phyloP scores from a whole-genome alignment of 495 filamentous ascomycete genomes.

The Talaromyces proteolyticus region DNA sequence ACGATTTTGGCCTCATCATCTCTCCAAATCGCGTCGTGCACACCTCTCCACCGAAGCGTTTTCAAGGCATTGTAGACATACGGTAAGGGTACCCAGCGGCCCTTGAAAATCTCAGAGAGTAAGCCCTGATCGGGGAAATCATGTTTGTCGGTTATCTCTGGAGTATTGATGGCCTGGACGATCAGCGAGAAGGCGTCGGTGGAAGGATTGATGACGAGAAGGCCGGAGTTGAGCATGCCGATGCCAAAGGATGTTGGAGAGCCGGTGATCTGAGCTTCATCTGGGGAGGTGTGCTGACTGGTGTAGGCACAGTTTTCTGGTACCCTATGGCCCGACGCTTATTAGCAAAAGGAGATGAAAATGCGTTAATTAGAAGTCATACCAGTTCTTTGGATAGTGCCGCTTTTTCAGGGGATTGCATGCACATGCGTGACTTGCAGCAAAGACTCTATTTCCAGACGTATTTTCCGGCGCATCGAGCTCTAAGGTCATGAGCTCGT shows the following conservation, averaged over 20 bases:
- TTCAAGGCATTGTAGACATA: slow-evolving; percentile 83
- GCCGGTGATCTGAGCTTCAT: slow-evolving; percentile 49
- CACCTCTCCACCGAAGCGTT: slow-evolving; percentile 61
- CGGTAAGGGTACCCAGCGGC: slow-evolving; percentile 66
- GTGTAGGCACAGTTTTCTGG: slow-evolving; percentile 74
- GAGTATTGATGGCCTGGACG: slow-evolving; percentile 20
- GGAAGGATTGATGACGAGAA: slow-evolving; percentile 67
- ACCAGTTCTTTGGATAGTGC: slow-evolving; percentile 75
- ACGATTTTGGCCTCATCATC: slow-evolving; percentile 73
- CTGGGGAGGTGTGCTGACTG: slow-evolving; percentile 53
- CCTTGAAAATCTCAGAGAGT: slow-evolving; percentile 57
- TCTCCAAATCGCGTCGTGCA: slow-evolving; percentile 68
- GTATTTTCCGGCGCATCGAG: slow-evolving; percentile 49
- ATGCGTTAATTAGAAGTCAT: slow-evolving; percentile 15
- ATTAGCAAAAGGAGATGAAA: neutral
- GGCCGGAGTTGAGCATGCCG: slow-evolving; percentile 66
- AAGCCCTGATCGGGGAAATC: slow-evolving; percentile 76
- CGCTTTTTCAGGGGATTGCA: slow-evolving; percentile 72
- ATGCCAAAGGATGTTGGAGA: slow-evolving; percentile 47
- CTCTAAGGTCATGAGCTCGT: slow-evolving; percentile 73
- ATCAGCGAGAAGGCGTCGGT: slow-evolving; percentile 51
- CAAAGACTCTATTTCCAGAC: slow-evolving; percentile 57
- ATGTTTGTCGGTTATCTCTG: slow-evolving; percentile 39
- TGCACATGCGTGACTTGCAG: slow-evolving; percentile 69
- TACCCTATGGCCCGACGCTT: slow-evolving; percentile 29